phyloP scores from a whole-genome alignment of 352 stramenopile species.

The Globisporangium splendens region DNA sequence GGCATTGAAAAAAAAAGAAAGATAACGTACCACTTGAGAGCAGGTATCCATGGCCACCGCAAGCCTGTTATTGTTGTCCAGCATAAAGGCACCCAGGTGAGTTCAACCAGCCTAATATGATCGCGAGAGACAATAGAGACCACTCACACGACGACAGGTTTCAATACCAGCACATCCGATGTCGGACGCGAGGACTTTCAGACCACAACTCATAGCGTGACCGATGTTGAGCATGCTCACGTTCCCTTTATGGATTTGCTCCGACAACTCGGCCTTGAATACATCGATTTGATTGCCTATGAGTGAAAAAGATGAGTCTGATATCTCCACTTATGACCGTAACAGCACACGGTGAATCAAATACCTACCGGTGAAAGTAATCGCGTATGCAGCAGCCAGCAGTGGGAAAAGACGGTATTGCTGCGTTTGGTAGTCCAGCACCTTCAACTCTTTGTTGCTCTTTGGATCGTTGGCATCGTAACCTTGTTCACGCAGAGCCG shows the following conservation, averaged over 20 bases:
- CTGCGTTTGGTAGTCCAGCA: conserved; percentile 95
- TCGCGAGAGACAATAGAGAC: no score
- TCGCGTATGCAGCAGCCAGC: conserved; percentile 88
- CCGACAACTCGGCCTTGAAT: neutral
- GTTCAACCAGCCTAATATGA: no score
- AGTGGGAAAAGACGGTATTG: conserved; percentile 93
- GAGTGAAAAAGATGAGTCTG: no score
- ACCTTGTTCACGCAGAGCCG: conserved; percentile 88
- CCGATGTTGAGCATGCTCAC: conserved; percentile 3
- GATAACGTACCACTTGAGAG: conserved; percentile 64
- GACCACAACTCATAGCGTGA: conserved; percentile 1
- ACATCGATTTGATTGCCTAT: neutral
- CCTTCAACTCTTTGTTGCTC: conserved; percentile 70
- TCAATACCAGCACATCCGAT: neutral
- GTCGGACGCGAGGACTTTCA: conserved; percentile 4
- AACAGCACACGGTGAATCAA: no score
- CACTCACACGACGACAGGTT: neutral
- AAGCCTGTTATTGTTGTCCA: conserved; percentile 45
- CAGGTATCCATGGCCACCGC: conserved; percentile 94
- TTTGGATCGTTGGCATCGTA: conserved; percentile 53
- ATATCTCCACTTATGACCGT: no score
- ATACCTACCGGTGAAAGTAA: no score
- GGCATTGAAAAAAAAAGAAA: no score
- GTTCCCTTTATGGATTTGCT: conserved; percentile 2
- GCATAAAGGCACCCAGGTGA: no score